Conservation (phyloP, 1,284 basidiomycete genomes). For the Coniferiporia sulphurascens region DNA sequence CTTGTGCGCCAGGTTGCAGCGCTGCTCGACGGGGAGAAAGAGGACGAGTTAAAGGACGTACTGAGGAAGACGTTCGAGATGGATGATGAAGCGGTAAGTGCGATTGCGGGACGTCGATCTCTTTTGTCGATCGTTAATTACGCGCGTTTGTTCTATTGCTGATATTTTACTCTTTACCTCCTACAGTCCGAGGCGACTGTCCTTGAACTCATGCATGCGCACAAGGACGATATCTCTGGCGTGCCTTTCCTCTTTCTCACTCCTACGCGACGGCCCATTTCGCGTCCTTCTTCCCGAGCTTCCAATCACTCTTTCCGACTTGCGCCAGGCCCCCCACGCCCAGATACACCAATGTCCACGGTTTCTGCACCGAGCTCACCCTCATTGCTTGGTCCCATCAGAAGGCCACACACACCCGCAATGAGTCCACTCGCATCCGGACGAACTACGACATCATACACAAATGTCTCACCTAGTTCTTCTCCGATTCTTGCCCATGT, state of each 20-base stretch:
- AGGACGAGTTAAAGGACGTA: constrained; percentile 76
- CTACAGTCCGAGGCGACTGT: constrained; percentile 69
- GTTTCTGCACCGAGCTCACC: constrained; percentile 63
- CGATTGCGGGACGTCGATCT: constrained; percentile 15
- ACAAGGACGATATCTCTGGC: constrained; percentile 74
- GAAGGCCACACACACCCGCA: constrained; percentile 71
- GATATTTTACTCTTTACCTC: constrained; percentile 16
- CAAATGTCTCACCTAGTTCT: constrained; percentile 55
- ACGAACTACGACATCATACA: constrained; percentile 50
- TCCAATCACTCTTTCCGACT: constrained; percentile 65
- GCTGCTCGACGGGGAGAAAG: constrained; percentile 74
- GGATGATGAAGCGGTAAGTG: constrained; percentile 68
- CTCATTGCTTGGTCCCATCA: constrained; percentile 55
- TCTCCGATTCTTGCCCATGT: constrained; percentile 65
- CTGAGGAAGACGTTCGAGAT: constrained; percentile 69
- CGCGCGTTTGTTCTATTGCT: constrained; percentile 7
- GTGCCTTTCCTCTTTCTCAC: constrained; percentile 79
- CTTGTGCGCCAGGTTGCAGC: constrained; percentile 67
- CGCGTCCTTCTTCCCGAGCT: constrained; percentile 76
- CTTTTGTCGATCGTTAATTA: background rate
- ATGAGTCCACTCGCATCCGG: constrained; percentile 63
- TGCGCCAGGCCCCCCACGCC: constrained; percentile 43
- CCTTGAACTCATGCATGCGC: constrained; percentile 83
- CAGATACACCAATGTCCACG: constrained; percentile 55
- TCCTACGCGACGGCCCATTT: constrained; percentile 70